Evolutionary conservation across 306 rosid genomes (phyloP).

Genomic region (Vigna angularis): DNA sequence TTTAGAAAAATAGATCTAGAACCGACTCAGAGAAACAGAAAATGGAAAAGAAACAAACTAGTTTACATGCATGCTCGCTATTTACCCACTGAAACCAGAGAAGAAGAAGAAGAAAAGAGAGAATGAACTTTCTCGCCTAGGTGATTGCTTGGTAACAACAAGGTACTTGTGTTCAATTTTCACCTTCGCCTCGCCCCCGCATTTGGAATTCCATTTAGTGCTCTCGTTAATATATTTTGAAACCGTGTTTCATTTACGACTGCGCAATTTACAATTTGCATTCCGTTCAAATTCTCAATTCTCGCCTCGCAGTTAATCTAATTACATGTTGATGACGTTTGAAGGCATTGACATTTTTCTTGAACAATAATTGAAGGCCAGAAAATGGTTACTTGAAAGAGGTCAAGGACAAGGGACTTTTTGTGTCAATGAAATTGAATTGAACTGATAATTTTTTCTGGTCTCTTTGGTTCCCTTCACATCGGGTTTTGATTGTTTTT

Average conservation of each 20-base stretch:
- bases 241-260: constrained; percentile 27
- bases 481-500: not conserved
- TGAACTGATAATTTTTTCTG: not conserved
- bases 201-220: not conserved
- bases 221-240: not conserved
- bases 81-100: constrained; percentile 9
- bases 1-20: not conserved
- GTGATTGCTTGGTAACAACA: constrained; percentile 26
- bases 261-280: not conserved
- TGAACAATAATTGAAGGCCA: constrained; percentile 5
- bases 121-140: constrained; percentile 39
- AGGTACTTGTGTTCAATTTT: constrained; percentile 33
- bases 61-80: constrained; percentile 9
- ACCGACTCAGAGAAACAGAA: not conserved
- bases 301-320: constrained; percentile 6
- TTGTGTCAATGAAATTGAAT: constrained; percentile 12
- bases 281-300: not conserved
- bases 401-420: not conserved
- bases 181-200: not conserved
- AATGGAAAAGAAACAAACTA: not conserved
- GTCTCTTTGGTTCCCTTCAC: constrained; percentile 18
- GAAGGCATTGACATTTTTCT: constrained; percentile 6
- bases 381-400: constrained; percentile 17
- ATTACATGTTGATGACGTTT: not conserved
- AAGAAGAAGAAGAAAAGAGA: constrained; percentile 17